These are phyloP conservation scores for Microstegium vimineum DNA, from an alignment of 176 grass and related monocot species.

Conservation along the genomic window DNA sequence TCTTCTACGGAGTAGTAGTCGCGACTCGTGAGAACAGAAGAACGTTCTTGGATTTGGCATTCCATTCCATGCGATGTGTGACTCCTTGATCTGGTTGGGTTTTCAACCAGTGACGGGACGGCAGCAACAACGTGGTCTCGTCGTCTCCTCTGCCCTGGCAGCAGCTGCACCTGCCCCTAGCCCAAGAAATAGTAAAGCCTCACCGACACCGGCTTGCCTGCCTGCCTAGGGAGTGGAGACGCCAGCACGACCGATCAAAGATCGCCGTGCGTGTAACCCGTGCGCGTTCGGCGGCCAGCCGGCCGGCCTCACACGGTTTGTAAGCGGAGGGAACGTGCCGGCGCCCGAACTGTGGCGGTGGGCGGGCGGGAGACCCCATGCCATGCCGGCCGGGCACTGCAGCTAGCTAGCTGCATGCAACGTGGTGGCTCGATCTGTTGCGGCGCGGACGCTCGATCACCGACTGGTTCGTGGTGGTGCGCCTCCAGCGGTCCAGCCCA, in stretches of 20 bases:
- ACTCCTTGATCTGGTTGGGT: neutral
- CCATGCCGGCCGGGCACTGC: too few relatives aligned
- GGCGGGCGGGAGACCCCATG: neutral
- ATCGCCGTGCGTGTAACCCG: neutral
- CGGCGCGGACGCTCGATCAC: neutral
- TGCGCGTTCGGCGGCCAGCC: neutral
- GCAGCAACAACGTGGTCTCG: neutral
- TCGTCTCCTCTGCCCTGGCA: neutral
- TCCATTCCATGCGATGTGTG: neutral
- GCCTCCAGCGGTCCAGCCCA: too few relatives aligned
- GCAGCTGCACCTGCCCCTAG: neutral
- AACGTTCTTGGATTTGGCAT: conserved; percentile 1
- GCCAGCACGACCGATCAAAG: neutral
- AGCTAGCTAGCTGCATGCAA: too few relatives aligned
- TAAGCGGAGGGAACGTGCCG: neutral
- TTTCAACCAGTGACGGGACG: too few relatives aligned
- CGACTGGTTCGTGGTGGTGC: too few relatives aligned
- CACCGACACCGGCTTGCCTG: conserved; percentile 9
- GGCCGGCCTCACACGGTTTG: neutral
- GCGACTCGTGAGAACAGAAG: too few relatives aligned
- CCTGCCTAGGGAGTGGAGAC: neutral
- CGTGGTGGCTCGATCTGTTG: neutral
- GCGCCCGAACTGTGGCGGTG: neutral
- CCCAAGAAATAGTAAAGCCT: neutral
- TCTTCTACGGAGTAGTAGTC: too few relatives aligned